A percentile compares a stretch with the other conserved stretches of the same genome.
phyloP scores from a whole-genome alignment of 768 basidiomycete species.

The Serendipita indica region DNA sequence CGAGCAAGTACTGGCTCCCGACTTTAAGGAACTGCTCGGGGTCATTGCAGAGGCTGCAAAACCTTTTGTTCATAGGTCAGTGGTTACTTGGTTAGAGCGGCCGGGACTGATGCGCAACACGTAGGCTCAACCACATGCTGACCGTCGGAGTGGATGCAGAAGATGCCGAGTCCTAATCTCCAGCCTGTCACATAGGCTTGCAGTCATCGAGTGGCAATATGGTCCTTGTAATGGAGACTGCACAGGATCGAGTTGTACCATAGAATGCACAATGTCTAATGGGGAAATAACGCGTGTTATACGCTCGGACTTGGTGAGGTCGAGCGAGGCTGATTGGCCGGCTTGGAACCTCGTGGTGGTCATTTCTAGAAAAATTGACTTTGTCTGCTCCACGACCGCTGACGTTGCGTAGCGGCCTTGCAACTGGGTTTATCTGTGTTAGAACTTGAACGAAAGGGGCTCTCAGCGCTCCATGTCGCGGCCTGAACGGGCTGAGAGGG shows the following conservation, averaged over 20 bases:
- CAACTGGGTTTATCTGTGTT: not conserved
- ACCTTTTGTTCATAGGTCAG: constrained; percentile 72
- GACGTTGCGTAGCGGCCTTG: constrained; percentile 2
- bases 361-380: not conserved
- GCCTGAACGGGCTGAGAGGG: not conserved
- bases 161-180: constrained; percentile 17
- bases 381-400: constrained; percentile 7
- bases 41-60: constrained; percentile 38
- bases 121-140: constrained; percentile 59
- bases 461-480: constrained; percentile 3
- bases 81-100: constrained; percentile 8
- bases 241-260: too few relatives aligned
- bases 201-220: not conserved
- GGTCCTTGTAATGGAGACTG: too few relatives aligned
- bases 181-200: not conserved
- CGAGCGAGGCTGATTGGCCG: not conserved
- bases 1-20: constrained; percentile 47
- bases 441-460: too few relatives aligned
- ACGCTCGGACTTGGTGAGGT: constrained; percentile 7
- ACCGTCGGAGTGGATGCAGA: constrained; percentile 29
- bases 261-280: not conserved
- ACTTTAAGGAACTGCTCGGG: constrained; percentile 50
- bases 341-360: not conserved
- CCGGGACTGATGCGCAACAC: not conserved
- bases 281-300: not conserved